Conservation (phyloP, 2,329 filamentous ascomycete species). For the Ophiocordyceps camponoti-floridani region DNA sequence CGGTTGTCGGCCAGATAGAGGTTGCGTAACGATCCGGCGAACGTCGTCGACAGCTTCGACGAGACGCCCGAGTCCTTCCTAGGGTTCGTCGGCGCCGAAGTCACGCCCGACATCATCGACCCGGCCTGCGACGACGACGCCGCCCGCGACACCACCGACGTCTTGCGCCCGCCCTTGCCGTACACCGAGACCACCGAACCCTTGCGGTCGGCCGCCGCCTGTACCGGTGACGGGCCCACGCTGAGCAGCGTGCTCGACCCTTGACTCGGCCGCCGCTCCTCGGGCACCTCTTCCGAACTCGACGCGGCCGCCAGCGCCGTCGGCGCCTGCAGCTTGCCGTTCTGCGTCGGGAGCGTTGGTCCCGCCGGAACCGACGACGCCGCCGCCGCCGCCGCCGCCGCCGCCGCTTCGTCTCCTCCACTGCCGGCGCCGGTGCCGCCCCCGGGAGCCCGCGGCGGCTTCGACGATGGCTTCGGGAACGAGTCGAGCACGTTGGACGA, state of each 20-base stretch:
- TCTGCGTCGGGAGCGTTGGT: slow-evolving; percentile 15
- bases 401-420: slow-evolving; percentile 18
- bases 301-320: slow-evolving; percentile 38
- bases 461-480: slow-evolving; percentile 74
- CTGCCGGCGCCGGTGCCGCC: too few relatives aligned
- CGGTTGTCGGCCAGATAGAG: slow-evolving; percentile 87
- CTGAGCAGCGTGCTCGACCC: slow-evolving; percentile 60
- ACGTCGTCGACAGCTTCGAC: slow-evolving; percentile 64
- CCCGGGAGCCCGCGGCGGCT: slow-evolving; percentile 41
- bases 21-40: slow-evolving; percentile 69
- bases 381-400: too few relatives aligned
- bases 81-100: slow-evolving; percentile 30
- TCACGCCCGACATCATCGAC: slow-evolving; percentile 24
- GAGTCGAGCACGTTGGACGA: slow-evolving; percentile 84
- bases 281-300: slow-evolving; percentile 61
- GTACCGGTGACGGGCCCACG: slow-evolving; percentile 54
- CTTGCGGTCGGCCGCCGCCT: slow-evolving; percentile 44
- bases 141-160: slow-evolving; percentile 58
- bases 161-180: slow-evolving; percentile 65
- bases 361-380: slow-evolving; percentile 8
- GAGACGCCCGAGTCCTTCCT: slow-evolving; percentile 86
- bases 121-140: slow-evolving; percentile 24
- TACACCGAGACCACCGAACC: slow-evolving; percentile 70
- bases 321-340: slow-evolving; percentile 21
- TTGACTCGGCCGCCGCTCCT: slow-evolving; percentile 64